These are phyloP conservation scores for Ceratobasidium papillatum DNA, from an alignment of 1,284 basidiomycete genomes.

Conservation along the genomic window DNA sequence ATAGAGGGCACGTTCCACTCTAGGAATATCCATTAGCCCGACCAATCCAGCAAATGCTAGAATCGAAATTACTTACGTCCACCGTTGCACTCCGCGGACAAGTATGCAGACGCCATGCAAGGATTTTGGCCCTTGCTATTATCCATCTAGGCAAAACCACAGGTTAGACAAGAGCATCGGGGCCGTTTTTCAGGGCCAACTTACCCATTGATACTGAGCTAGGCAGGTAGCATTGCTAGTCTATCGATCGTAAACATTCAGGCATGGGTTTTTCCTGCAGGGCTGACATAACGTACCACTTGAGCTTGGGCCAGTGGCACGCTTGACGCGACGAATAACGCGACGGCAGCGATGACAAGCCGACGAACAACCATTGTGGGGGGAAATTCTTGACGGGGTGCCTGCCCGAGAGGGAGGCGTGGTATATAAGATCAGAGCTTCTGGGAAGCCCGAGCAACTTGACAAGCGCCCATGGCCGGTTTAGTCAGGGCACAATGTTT, in stretches of 20 bases:
- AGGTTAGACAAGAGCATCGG: not conserved
- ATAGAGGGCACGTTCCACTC: slow-evolving; percentile 40
- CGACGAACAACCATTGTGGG: slow-evolving; percentile 14
- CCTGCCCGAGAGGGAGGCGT: not conserved
- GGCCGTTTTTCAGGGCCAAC: not conserved
- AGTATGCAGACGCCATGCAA: slow-evolving; percentile 42
- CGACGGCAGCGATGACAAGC: not conserved
- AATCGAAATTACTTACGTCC: slow-evolving; percentile 36
- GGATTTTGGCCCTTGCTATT: slow-evolving; percentile 43
- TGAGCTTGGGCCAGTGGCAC: slow-evolving; percentile 12
- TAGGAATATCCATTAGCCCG: not conserved
- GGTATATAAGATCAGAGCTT: not conserved
- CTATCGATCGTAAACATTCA: slow-evolving; percentile 6
- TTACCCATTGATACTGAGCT: slow-evolving; percentile 35
- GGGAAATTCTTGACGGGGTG: not conserved
- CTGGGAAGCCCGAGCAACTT: not conserved
- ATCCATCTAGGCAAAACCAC: slow-evolving; percentile 27
- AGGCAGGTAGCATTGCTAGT: slow-evolving; percentile 31
- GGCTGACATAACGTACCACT: slow-evolving; percentile 11
- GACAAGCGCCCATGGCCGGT: slow-evolving; percentile 2
- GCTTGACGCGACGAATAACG: slow-evolving; percentile 18
- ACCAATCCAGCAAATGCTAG: not conserved
- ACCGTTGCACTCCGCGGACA: slow-evolving; percentile 39
- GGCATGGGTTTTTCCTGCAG: not conserved
- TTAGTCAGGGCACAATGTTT: not conserved